Base-by-base conservation (phyloP, 2,329 filamentous ascomycete species). In the Neonectria hederae region DNA sequence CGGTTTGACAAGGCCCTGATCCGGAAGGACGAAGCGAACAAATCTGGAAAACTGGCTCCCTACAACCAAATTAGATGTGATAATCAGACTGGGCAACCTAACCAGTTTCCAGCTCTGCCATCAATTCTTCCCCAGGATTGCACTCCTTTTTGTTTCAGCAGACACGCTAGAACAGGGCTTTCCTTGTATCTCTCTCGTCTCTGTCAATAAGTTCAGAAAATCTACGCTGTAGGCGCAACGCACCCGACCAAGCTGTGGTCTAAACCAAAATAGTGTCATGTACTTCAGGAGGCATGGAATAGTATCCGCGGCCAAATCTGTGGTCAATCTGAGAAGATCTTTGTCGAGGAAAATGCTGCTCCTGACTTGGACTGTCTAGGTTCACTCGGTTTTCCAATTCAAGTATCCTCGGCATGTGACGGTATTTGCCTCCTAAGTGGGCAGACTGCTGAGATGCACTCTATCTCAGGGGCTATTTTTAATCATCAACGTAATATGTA, bases 21-120 rank as follows among this genome's bases (percentile, higher is more conserved):
- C 51, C 51, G 78, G 79, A 77, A 82, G 76, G 72, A 66, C 65
- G 76, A 82, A 82, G 80, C 80, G 80, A 81, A 77, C 71, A 70
- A 72, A 77, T 76, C 54, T 71, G 74, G 74, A 74, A 75, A 69
- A 63, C 59, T 32, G 43, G 45, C 53, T 57, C 54, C 52, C 11
- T 52, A 26, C 58, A 58, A 10, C 65, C 64, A 52, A 46, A 71
- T 72, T 65, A 52, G 63, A 72, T 57, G 54, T 22, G 48, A 49
- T 26, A 28, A 56, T 60, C 43, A 60, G 22, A n/a, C 54, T 70
- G 59, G 60, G 58, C 54, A 55, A 63, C 60, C 48, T 28, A 11
- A 32, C 49, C 30, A 21, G 21, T 35, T 53, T 42, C 45, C 42
- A 24, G 32, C 17, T 61, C 58, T 63, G 56, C 64, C 56, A 40